A percentile compares a stretch with the other conserved stretches of the same genome.
These are phyloP conservation scores for Pseudocercospora pini-densiflorae DNA, from an alignment of 2,329 filamentous ascomycete genomes.

Conservation along the genomic window DNA sequence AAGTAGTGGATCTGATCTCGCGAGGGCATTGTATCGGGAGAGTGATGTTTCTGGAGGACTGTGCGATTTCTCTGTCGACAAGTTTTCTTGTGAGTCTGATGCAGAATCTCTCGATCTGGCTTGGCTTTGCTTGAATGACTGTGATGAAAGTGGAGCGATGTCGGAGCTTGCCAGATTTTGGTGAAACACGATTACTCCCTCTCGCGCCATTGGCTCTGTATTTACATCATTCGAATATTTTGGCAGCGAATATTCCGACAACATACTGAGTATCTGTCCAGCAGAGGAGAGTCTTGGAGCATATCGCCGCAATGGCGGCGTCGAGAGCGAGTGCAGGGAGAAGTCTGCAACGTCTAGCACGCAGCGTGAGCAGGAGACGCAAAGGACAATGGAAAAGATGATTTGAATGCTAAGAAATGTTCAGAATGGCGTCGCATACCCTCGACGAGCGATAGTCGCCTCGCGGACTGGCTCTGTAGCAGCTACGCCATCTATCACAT, in stretches of 20 bases:
- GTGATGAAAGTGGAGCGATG: background rate
- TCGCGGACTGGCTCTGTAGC: background rate
- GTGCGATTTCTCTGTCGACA: background rate
- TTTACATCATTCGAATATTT: background rate
- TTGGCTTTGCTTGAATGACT: background rate
- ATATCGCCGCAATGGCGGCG: conserved; percentile 24
- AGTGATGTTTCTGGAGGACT: background rate
- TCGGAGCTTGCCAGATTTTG: background rate
- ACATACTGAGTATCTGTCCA: background rate
- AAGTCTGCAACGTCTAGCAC: conserved; percentile 28
- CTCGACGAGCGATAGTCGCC: conserved; percentile 15
- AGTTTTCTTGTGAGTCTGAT: background rate
- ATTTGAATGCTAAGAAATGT: background rate
- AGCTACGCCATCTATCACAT: background rate
- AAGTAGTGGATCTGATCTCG: conserved; percentile 82
- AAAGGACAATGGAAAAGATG: background rate
- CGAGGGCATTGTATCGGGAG: conserved; percentile 62
- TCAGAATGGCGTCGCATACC: conserved; percentile 15
- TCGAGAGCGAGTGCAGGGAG: conserved; percentile 27
- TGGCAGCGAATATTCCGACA: background rate
- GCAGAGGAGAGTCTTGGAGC: background rate
- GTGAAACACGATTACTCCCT: conserved; percentile 16
- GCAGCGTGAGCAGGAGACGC: conserved; percentile 24
- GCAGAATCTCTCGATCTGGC: background rate
- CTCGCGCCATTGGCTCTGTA: conserved; percentile 23